Conservation (phyloP, 805 yeast genomes). For the Hyphopichia homilentoma region DNA sequence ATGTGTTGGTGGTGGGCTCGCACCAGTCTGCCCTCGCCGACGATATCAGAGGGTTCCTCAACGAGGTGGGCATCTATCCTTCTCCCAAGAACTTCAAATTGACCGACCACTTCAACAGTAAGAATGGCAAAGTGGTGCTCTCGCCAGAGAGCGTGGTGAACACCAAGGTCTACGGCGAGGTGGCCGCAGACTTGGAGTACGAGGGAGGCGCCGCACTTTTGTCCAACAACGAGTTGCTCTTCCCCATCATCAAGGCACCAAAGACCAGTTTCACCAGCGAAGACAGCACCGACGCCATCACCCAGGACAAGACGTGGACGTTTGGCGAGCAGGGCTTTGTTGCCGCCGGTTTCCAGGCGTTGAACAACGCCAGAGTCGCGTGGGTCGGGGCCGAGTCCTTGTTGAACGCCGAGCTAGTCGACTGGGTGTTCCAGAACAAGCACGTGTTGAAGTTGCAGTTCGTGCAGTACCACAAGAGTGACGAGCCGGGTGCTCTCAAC, state of each 20-base stretch:
- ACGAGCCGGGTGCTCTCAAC: slow-evolving; percentile 38
- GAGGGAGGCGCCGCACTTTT: slow-evolving; percentile 67
- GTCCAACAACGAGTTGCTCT: slow-evolving; percentile 60
- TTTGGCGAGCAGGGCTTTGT: slow-evolving; percentile 75
- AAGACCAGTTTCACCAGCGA: slow-evolving; percentile 56
- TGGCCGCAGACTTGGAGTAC: slow-evolving; percentile 12
- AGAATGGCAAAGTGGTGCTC: slow-evolving; percentile 25
- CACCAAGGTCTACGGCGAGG: slow-evolving; percentile 12
- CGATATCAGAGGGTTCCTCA: slow-evolving; percentile 56
- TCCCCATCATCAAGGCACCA: slow-evolving; percentile 70
- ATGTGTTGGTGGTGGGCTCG: slow-evolving; percentile 65
- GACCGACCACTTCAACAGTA: slow-evolving; percentile 58
- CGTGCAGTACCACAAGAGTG: slow-evolving; percentile 53
- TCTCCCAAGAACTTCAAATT: slow-evolving; percentile 69
- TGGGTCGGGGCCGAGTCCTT: slow-evolving; percentile 77
- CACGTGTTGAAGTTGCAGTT: slow-evolving; percentile 56
- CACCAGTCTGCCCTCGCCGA: slow-evolving; percentile 28
- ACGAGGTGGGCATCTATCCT: slow-evolving; percentile 80
- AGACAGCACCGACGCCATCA: slow-evolving; percentile 40
- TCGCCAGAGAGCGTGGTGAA: slow-evolving; percentile 25
- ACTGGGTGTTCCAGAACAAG: slow-evolving; percentile 74
- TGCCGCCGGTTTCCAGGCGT: slow-evolving; percentile 75
- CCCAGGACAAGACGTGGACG: slow-evolving; percentile 60
- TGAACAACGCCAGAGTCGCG: slow-evolving; percentile 68
- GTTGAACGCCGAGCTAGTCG: slow-evolving; percentile 31